A percentile compares a stretch with the other conserved stretches of the same genome.
phyloP scores from a whole-genome alignment of 1,284 basidiomycete genomes.

The Cryptococcus floricola region DNA sequence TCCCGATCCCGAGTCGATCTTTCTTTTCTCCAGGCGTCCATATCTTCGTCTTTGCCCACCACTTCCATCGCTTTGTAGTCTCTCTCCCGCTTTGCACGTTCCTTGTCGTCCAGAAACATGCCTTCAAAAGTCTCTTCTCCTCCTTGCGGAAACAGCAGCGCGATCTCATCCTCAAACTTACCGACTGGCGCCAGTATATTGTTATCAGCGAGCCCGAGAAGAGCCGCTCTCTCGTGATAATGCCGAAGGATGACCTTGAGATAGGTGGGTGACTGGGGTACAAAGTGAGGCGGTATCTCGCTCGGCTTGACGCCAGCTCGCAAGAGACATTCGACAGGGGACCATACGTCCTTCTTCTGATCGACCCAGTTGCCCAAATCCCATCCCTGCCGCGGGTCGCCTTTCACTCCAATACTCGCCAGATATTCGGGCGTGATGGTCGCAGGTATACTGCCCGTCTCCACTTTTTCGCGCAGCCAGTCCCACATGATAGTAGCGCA shows the following conservation, averaged over 20 bases:
- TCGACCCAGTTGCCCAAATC: constrained; percentile 27
- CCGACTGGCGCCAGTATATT: background rate
- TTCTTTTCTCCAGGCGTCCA: background rate
- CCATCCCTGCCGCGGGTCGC: constrained; percentile 14
- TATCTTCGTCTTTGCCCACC: background rate
- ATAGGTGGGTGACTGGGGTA: constrained; percentile 26
- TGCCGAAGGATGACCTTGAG: constrained; percentile 7
- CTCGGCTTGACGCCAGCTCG: constrained; percentile 26
- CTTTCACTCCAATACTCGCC: constrained; percentile 19
- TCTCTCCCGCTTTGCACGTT: background rate
- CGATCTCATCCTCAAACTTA: constrained; percentile 8
- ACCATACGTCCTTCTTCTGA: constrained; percentile 17
- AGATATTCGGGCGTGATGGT: constrained; percentile 21
- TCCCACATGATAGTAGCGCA: constrained; percentile 22
- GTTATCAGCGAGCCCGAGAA: background rate
- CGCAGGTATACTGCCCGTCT: constrained; percentile 17
- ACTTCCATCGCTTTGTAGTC: background rate
- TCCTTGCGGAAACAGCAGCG: constrained; percentile 2
- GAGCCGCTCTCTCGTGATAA: background rate
- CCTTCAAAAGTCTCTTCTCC: background rate
- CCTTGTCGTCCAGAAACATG: background rate
- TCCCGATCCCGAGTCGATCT: too few species aligned
- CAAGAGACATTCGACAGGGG: constrained; percentile 27
- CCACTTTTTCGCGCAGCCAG: constrained; percentile 20
- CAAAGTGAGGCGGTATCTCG: constrained; percentile 27